Conservation (phyloP, 1,284 basidiomycete genomes). For the Leccinum pachyderme region DNA sequence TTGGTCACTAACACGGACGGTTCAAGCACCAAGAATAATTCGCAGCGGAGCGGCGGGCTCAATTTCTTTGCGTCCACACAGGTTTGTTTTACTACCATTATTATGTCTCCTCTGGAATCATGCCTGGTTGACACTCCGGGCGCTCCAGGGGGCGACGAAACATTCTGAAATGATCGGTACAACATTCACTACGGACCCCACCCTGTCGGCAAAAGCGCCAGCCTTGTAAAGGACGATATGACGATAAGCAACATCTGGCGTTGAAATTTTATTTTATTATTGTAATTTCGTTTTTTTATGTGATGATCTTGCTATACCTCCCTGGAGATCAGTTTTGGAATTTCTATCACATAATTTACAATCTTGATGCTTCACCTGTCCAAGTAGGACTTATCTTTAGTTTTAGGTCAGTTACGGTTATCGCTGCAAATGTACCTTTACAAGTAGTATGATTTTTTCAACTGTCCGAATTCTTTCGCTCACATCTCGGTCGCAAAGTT, state of each 20-base stretch:
- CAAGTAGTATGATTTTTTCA: too few relatives aligned
- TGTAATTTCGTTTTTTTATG: too few relatives aligned
- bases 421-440: too few relatives aligned
- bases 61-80: constrained; percentile 3
- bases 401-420: too few relatives aligned
- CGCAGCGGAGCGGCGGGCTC: background rate
- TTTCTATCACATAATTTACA: background rate
- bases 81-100: background rate
- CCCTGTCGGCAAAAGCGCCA: background rate
- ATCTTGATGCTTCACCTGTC: background rate
- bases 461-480: too few relatives aligned
- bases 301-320: background rate
- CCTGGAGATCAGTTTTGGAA: background rate
- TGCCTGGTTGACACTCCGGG: background rate
- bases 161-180: background rate
- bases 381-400: background rate
- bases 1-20: background rate
- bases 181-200: background rate
- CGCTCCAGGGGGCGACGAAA: background rate
- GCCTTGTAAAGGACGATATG: background rate
- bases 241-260: background rate
- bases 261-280: background rate
- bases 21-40: constrained; percentile 1
- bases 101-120: background rate
- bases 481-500: too few relatives aligned